Evolutionary conservation across 2,329 filamentous ascomycete species (phyloP).

Genomic region (Aureobasidium musti): DNA sequence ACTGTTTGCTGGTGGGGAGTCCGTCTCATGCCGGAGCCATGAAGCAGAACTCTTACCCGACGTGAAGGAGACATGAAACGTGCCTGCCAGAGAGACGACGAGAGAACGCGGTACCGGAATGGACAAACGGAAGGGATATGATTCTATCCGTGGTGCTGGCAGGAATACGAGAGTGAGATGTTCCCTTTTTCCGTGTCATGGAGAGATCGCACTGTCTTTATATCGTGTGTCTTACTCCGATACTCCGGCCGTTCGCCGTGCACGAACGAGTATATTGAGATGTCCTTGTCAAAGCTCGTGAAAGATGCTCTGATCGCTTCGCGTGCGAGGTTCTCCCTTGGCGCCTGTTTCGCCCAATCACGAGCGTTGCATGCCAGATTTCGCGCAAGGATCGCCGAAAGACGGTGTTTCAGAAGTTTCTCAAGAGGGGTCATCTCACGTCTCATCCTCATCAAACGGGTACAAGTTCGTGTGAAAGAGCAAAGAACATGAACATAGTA

Average conservation of each 20-base stretch:
- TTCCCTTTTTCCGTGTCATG: not conserved
- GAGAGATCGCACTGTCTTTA: constrained; percentile 1
- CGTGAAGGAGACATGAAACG: constrained; percentile 10
- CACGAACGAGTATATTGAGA: constrained; percentile 19
- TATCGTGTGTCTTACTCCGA: constrained; percentile 23
- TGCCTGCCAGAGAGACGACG: not conserved
- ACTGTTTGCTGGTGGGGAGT: constrained; percentile 16
- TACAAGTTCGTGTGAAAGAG: constrained; percentile 5
- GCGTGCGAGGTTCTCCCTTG: constrained; percentile 13
- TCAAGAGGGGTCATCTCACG: constrained; percentile 26
- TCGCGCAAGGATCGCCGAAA: constrained; percentile 23
- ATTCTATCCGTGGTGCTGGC: not conserved
- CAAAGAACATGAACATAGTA: constrained; percentile 17
- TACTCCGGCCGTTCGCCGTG: constrained; percentile 22
- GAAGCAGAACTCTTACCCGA: constrained; percentile 15
- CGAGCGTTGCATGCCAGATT: not conserved
- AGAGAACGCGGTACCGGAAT: not conserved
- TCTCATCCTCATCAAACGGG: constrained; percentile 29
- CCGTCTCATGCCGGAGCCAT: constrained; percentile 2
- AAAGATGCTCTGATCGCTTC: constrained; percentile 11
- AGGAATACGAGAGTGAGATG: not conserved
- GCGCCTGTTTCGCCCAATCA: constrained; percentile 16
- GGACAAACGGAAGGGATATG: constrained; percentile 10
- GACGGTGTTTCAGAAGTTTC: constrained; percentile 14
- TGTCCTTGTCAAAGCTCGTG: constrained; percentile 18